Conservation (phyloP, 148 eudicot genomes). For the Gaultheria prostrata region DNA sequence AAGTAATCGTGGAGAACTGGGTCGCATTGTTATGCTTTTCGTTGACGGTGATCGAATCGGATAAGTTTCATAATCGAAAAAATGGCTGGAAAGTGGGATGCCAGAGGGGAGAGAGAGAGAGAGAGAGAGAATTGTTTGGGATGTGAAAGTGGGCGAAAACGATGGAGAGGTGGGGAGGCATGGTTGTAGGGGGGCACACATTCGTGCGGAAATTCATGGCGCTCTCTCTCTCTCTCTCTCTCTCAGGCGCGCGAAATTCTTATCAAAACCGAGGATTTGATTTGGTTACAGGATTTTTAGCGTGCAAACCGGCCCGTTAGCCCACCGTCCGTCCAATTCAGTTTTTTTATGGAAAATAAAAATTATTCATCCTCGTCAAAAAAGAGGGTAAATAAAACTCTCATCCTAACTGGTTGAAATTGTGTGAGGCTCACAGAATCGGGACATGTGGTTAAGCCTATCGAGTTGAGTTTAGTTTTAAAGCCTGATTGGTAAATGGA, state of each 20-base stretch:
- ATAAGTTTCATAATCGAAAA: not conserved
- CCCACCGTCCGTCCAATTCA: too few species aligned
- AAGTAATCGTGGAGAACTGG: not conserved
- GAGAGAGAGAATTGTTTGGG: not conserved
- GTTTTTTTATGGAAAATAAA: too few species aligned
- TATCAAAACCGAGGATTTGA: too few species aligned
- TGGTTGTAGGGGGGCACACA: not conserved
- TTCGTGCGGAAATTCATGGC: conserved; percentile 21
- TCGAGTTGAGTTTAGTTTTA: too few species aligned
- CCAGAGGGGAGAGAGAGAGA: not conserved
- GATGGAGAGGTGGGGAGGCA: not conserved
- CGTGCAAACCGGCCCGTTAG: too few species aligned
- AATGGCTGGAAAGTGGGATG: not conserved
- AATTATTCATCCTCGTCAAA: too few species aligned
- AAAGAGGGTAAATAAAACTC: too few species aligned
- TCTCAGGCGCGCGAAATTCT: not conserved
- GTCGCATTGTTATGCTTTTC: not conserved
- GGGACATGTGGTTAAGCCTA: too few species aligned
- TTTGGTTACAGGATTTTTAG: too few species aligned
- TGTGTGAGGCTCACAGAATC: too few species aligned
- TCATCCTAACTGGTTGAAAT: too few species aligned
- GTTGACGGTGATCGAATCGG: not conserved
- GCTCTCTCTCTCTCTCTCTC: conserved; percentile 2
- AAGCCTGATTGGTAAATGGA: too few species aligned
- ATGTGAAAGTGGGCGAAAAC: conserved; percentile 6